These are phyloP conservation scores for Aspergillus jensenii DNA, from an alignment of 2,329 filamentous ascomycete genomes.

Conservation along the genomic window DNA sequence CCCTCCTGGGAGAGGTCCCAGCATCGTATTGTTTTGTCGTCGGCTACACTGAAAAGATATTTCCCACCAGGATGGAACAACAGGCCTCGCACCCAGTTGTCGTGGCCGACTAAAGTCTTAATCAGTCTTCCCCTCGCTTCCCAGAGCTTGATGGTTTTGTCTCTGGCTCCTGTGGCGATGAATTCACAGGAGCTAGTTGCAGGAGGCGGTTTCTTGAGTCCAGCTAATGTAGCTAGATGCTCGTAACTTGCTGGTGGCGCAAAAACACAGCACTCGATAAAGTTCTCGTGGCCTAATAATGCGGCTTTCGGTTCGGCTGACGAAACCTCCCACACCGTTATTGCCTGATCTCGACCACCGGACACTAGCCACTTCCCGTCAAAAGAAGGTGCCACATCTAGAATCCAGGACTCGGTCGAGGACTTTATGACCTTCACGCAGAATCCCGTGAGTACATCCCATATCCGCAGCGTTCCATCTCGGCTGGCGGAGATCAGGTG, in stretches of 20 bases:
- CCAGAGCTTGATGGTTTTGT: constrained; percentile 90
- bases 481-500: constrained; percentile 81
- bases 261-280: constrained; percentile 81
- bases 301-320: constrained; percentile 74
- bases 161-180: constrained; percentile 82
- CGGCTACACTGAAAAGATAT: constrained; percentile 79
- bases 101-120: constrained; percentile 81
- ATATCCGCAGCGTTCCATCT: constrained; percentile 81
- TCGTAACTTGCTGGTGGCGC: constrained; percentile 76
- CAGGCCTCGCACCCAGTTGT: constrained; percentile 87
- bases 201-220: constrained; percentile 77
- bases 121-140: constrained; percentile 80
- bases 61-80: constrained; percentile 91
- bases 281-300: constrained; percentile 82
- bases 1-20: constrained; percentile 93
- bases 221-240: constrained; percentile 74
- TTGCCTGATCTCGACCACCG: constrained; percentile 76
- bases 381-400: constrained; percentile 75
- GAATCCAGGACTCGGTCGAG: constrained; percentile 68
- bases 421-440: constrained; percentile 82
- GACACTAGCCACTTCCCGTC: constrained; percentile 83
- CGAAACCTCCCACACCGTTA: constrained; percentile 81
- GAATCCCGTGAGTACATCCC: constrained; percentile 89
- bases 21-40: constrained; percentile 89
- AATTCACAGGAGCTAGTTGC: constrained; percentile 72